phyloP scores from a whole-genome alignment of 768 basidiomycete species.

The Macrocybe gigantea region DNA sequence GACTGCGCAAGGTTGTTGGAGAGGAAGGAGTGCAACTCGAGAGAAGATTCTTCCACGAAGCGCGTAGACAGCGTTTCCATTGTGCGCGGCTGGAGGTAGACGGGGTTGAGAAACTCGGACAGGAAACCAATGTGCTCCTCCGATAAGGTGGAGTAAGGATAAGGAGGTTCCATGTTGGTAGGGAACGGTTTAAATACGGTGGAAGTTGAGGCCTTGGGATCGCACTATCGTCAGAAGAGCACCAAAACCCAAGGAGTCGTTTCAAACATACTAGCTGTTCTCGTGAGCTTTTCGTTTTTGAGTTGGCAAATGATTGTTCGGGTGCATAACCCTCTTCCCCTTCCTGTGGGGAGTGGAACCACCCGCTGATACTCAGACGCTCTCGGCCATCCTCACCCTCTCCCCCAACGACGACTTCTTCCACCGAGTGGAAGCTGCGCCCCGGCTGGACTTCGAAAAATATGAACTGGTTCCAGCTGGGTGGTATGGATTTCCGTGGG shows the following conservation, averaged over 20 bases:
- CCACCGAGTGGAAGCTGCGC: slow-evolving; percentile 91
- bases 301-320: slow-evolving; percentile 24
- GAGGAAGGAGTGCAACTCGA: slow-evolving; percentile 88
- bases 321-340: slow-evolving; percentile 83
- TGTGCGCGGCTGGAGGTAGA: slow-evolving; percentile 80
- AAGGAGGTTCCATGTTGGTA: slow-evolving; percentile 37
- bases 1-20: slow-evolving; percentile 56
- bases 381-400: slow-evolving; percentile 60
- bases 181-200: slow-evolving; percentile 56
- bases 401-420: slow-evolving; percentile 88
- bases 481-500: slow-evolving; percentile 64
- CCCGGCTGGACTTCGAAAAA: slow-evolving; percentile 95
- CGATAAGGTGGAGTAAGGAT: slow-evolving; percentile 48
- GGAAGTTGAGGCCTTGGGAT: slow-evolving; percentile 51
- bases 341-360: slow-evolving; percentile 92
- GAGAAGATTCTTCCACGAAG: slow-evolving; percentile 81
- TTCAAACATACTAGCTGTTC: slow-evolving; percentile 79
- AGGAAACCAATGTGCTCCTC: slow-evolving; percentile 66
- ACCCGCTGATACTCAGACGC: slow-evolving; percentile 87
- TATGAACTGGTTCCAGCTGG: slow-evolving; percentile 86
- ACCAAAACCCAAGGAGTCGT: slow-evolving; percentile 8
- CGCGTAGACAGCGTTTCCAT: slow-evolving; percentile 74
- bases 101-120: slow-evolving; percentile 79
- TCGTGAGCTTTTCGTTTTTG: slow-evolving; percentile 69
- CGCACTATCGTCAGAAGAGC: slow-evolving; percentile 5